phyloP scores from a whole-genome alignment of 176 grass and related monocot genomes.

The Saccharum officinarum region DNA sequence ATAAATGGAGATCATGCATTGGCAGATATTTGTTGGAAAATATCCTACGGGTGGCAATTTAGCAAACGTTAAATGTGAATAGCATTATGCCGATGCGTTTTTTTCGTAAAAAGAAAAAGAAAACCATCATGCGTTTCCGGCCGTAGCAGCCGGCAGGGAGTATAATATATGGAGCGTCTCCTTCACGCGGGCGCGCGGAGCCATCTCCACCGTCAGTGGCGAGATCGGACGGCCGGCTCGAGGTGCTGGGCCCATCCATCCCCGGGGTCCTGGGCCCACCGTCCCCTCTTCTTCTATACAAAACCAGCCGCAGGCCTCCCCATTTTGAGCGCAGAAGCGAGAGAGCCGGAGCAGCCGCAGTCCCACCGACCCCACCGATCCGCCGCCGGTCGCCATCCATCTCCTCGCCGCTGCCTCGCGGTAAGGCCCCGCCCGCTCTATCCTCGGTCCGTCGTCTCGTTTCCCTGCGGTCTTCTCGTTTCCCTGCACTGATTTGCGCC shows the following conservation, averaged over 20 bases:
- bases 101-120: neutral
- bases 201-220: neutral
- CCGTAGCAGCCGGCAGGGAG: neutral
- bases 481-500: neutral
- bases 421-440: neutral
- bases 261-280: neutral
- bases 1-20: neutral
- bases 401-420: neutral
- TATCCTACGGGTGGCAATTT: neutral
- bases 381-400: neutral
- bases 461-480: neutral
- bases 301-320: constrained; percentile 5
- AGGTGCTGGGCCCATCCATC: neutral
- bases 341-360: neutral
- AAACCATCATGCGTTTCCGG: neutral
- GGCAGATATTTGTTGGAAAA: neutral
- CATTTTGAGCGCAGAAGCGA: constrained; percentile 15
- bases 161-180: neutral
- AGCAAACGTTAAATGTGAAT: neutral
- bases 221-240: neutral
- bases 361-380: neutral
- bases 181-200: neutral
- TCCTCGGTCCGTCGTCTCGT: no score
- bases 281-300: constrained; percentile 11
- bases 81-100: neutral